Percentiles rank a stretch among this genome's conserved stretches.
Evolutionary conservation across 2,329 filamentous ascomycete genomes (phyloP).

Genomic region (Calonectria pauciramosa): DNA sequence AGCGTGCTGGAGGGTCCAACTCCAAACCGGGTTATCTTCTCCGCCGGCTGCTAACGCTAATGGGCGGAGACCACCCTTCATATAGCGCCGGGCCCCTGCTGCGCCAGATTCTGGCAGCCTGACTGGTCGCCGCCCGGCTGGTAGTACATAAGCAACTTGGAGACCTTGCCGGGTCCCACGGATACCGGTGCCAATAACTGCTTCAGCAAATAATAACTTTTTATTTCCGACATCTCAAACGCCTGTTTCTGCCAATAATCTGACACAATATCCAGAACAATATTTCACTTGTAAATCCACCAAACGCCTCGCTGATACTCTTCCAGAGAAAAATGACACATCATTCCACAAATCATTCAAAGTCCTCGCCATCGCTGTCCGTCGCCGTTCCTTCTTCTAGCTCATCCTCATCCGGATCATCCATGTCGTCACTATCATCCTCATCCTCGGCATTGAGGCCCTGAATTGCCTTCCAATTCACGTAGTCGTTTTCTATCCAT

Average conservation of each 20-base stretch:
- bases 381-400: constrained; percentile 66
- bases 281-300: background rate
- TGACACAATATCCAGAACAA: background rate
- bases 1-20: background rate
- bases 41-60: constrained; percentile 9
- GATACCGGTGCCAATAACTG: background rate
- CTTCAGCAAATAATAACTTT: background rate
- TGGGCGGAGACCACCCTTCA: background rate
- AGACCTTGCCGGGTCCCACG: background rate
- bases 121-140: background rate
- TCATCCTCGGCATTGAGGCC: constrained; percentile 74
- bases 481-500: constrained; percentile 89
- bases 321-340: constrained; percentile 1
- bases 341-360: constrained; percentile 46
- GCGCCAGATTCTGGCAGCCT: background rate
- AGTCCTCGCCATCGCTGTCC: constrained; percentile 60
- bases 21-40: constrained; percentile 19
- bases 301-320: constrained; percentile 33
- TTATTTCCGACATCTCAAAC: constrained; percentile 1
- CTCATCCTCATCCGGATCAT: constrained; percentile 61
- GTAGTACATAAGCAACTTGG: background rate
- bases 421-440: constrained; percentile 67
- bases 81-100: background rate
- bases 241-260: background rate
- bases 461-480: constrained; percentile 82